Evolutionary conservation across 768 basidiomycete genomes (phyloP).

Genomic region (Leccinum obscurum): DNA sequence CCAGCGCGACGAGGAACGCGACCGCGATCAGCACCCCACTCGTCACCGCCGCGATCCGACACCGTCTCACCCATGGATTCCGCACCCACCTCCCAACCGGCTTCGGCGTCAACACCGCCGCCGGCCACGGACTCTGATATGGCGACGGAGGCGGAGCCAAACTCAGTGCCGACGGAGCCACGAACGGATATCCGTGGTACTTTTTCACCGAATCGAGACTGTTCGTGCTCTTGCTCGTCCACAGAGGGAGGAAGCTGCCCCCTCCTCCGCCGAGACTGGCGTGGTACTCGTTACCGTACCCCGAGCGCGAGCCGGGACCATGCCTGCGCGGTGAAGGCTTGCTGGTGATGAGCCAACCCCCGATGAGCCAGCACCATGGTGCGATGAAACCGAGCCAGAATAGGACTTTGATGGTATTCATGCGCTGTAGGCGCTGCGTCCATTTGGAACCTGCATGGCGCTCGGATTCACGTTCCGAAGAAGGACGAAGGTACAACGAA

Average conservation of each 20-base stretch:
- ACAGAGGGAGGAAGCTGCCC: slow-evolving; percentile 34
- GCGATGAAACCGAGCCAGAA: slow-evolving; percentile 76
- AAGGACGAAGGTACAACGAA: slow-evolving; percentile 35
- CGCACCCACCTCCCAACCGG: slow-evolving; percentile 18
- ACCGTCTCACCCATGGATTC: slow-evolving; percentile 45
- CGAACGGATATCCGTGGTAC: slow-evolving; percentile 57
- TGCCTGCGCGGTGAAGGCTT: slow-evolving; percentile 18
- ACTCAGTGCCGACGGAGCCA: slow-evolving; percentile 47
- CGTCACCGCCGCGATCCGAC: slow-evolving; percentile 59
- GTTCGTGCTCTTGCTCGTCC: slow-evolving; percentile 41
- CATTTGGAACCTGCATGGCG: slow-evolving; percentile 16
- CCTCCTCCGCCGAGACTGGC: slow-evolving; percentile 41
- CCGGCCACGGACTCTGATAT: slow-evolving; percentile 23
- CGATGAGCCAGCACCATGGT: slow-evolving; percentile 75
- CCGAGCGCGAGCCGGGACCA: not conserved
- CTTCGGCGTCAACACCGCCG: slow-evolving; percentile 21
- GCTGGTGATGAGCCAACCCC: slow-evolving; percentile 61
- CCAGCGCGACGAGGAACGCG: slow-evolving; percentile 52
- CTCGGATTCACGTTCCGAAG: slow-evolving; percentile 35
- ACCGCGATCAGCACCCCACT: slow-evolving; percentile 49
- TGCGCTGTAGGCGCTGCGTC: slow-evolving; percentile 11
- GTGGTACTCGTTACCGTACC: slow-evolving; percentile 16
- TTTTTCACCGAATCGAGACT: slow-evolving; percentile 46
- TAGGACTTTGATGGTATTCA: slow-evolving; percentile 50
- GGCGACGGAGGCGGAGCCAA: slow-evolving; percentile 30